These are phyloP conservation scores for Fonsecaea nubica DNA, from an alignment of 2,329 filamentous ascomycete genomes.

Conservation along the genomic window DNA sequence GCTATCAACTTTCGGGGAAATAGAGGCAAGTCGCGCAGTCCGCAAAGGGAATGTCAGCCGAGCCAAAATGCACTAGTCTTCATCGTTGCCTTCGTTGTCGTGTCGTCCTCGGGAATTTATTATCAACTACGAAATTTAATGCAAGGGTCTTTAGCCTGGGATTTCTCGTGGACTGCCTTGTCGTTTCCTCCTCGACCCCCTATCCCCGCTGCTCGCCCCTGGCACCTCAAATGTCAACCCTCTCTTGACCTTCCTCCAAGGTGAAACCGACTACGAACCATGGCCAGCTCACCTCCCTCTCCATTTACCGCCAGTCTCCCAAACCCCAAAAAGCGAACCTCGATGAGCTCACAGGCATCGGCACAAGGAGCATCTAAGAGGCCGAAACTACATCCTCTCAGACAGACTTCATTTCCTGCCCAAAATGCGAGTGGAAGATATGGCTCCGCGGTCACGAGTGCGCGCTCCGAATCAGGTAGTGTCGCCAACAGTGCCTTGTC, in stretches of 20 bases:
- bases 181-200: background rate
- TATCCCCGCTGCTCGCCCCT: background rate
- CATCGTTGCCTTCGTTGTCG: background rate
- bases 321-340: conserved; percentile 51
- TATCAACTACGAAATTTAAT: background rate
- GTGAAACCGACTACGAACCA: conserved; percentile 6
- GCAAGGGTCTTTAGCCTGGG: background rate
- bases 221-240: background rate
- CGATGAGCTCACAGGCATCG: conserved; percentile 49
- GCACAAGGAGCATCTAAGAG: conserved; percentile 42
- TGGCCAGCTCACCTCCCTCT: conserved; percentile 40
- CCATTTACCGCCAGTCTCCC: conserved; percentile 35
- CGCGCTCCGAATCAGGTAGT: conserved; percentile 41
- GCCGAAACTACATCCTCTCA: conserved; percentile 51
- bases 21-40: background rate
- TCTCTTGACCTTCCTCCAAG: background rate
- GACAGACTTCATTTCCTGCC: conserved; percentile 55
- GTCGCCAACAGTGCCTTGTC: conserved; percentile 36
- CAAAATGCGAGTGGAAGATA: conserved; percentile 30
- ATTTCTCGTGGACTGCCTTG: background rate
- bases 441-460: conserved; percentile 30
- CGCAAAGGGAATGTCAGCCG: background rate
- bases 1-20: too few relatives aligned
- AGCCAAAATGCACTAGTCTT: background rate
- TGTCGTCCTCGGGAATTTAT: background rate